These are phyloP conservation scores for Brassica juncea DNA, from an alignment of 345 rosid genomes.

Conservation along the genomic window DNA sequence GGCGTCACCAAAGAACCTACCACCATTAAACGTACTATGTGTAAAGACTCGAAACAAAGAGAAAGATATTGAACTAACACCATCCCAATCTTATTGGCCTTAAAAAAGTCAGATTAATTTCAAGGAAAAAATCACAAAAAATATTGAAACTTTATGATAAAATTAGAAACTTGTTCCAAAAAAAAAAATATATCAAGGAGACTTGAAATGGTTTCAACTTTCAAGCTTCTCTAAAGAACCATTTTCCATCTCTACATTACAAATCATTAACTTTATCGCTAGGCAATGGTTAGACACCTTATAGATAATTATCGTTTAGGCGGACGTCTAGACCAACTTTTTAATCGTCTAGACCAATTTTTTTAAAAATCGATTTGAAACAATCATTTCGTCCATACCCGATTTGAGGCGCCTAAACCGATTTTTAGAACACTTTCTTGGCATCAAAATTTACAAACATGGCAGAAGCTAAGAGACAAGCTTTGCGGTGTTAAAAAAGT, in stretches of 20 bases:
- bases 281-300: no score
- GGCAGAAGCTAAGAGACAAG: conserved; percentile 6
- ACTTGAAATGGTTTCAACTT: neutral
- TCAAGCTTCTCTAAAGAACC: neutral
- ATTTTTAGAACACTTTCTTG: neutral
- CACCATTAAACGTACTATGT: conserved; percentile 25
- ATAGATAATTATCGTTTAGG: no score
- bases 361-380: no score
- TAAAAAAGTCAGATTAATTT: neutral
- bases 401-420: no score
- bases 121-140: conserved; percentile 6
- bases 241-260: neutral
- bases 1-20: conserved; percentile 49
- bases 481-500: neutral
- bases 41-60: conserved; percentile 14
- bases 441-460: neutral
- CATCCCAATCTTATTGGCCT: neutral
- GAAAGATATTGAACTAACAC: conserved; percentile 10
- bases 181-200: neutral
- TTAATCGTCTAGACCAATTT: no score
- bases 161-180: neutral
- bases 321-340: no score
- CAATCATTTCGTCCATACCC: no score
- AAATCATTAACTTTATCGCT: neutral
- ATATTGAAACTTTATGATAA: conserved; percentile 7